These are phyloP conservation scores for Gloeopeniophorella convolvens DNA, from an alignment of 768 basidiomycete genomes.

Conservation along the genomic window DNA sequence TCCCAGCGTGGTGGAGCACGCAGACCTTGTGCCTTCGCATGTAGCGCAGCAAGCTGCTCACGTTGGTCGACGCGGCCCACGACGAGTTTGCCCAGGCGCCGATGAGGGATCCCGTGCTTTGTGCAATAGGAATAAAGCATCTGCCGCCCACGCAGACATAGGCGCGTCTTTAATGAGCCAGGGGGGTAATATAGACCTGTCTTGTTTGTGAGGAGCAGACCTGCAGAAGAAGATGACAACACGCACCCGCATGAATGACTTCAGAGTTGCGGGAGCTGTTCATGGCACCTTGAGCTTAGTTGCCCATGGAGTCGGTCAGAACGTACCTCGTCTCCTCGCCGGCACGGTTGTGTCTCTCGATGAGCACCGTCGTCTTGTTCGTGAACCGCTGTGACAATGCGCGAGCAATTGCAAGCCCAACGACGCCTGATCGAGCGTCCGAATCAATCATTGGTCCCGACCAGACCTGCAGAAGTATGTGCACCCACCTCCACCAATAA, in stretches of 20 bases:
- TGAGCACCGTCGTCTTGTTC: conserved; percentile 64
- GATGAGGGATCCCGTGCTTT: conserved; percentile 52
- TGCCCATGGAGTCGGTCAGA: background rate
- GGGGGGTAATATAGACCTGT: conserved; percentile 80
- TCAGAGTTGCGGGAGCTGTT: conserved; percentile 87
- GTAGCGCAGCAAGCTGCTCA: conserved; percentile 63
- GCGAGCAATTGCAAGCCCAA: conserved; percentile 84
- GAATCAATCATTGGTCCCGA: background rate
- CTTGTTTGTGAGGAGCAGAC: background rate
- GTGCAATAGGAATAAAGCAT: conserved; percentile 77
- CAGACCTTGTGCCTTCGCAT: conserved; percentile 53
- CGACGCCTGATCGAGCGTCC: conserved; percentile 45
- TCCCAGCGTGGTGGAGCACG: conserved; percentile 40
- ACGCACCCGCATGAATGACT: conserved; percentile 82
- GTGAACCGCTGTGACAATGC: conserved; percentile 59
- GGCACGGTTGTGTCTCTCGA: conserved; percentile 67
- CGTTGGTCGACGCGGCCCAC: conserved; percentile 67
- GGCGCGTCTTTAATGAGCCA: conserved; percentile 73
- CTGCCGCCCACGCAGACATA: conserved; percentile 83
- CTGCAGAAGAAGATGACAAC: background rate
- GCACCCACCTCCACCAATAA: conserved; percentile 76
- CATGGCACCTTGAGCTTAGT: background rate
- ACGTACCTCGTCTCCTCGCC: conserved; percentile 84
- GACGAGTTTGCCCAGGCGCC: conserved; percentile 83
- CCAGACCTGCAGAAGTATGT: background rate